Evolutionary conservation across 2,329 filamentous ascomycete genomes (phyloP).

Genomic region (Phyllosticta capitalensis): DNA sequence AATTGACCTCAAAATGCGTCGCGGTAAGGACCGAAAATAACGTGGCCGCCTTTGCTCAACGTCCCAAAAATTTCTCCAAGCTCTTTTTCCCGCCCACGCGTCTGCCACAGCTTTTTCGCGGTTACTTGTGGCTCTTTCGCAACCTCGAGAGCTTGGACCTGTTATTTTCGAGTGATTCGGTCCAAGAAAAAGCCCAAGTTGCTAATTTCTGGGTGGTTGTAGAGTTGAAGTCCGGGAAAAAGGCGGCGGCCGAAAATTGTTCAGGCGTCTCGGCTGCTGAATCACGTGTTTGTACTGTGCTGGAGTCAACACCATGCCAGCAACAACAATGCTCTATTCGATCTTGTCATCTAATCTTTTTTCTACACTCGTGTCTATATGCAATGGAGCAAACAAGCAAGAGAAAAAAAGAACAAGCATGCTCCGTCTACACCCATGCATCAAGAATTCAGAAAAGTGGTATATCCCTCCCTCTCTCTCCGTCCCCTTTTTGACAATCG

Average conservation of each 20-base stretch:
- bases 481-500: too few relatives aligned
- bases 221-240: neutral
- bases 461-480: too few relatives aligned
- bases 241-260: neutral
- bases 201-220: neutral
- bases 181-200: neutral
- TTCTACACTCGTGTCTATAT: too few relatives aligned
- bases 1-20: neutral
- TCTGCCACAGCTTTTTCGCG: neutral
- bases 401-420: too few relatives aligned
- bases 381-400: too few relatives aligned
- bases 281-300: too few relatives aligned
- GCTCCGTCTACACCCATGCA: too few relatives aligned
- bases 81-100: neutral
- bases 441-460: too few relatives aligned
- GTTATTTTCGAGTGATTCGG: neutral
- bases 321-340: too few relatives aligned
- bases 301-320: too few relatives aligned
- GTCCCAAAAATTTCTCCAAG: neutral
- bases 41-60: neutral
- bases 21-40: neutral
- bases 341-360: too few relatives aligned
- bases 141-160: neutral
- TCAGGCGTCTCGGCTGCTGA: neutral
- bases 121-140: neutral